phyloP scores from a whole-genome alignment of 768 basidiomycete genomes.

The Lentinula detonsa region DNA sequence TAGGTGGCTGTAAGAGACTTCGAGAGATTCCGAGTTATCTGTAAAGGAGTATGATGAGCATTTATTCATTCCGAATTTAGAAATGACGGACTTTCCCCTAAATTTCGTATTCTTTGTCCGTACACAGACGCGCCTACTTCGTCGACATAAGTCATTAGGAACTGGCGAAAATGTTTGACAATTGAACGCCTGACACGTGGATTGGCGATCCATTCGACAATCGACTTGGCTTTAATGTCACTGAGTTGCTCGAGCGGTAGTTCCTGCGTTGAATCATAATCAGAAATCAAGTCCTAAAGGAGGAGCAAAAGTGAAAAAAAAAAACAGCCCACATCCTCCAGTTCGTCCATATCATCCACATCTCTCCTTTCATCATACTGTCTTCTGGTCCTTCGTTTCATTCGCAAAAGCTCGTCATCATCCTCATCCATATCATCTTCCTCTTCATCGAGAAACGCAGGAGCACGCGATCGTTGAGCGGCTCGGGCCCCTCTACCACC shows the following conservation, averaged over 20 bases:
- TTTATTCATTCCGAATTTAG: slow-evolving; percentile 15
- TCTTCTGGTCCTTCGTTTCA: slow-evolving; percentile 78
- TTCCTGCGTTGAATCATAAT: slow-evolving; percentile 48
- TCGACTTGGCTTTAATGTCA: slow-evolving; percentile 96
- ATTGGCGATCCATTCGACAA: slow-evolving; percentile 95
- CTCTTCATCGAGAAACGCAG: slow-evolving; percentile 82
- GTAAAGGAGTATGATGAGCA: slow-evolving; percentile 10
- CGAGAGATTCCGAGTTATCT: slow-evolving; percentile 97
- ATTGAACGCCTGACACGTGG: slow-evolving; percentile 89
- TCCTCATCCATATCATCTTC: slow-evolving; percentile 78
- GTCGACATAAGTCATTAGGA: slow-evolving; percentile 94
- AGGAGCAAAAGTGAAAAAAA: not conserved
- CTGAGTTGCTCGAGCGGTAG: slow-evolving; percentile 92
- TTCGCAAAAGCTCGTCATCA: slow-evolving; percentile 54
- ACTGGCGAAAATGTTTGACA: slow-evolving; percentile 87
- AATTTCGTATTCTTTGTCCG: slow-evolving; percentile 84
- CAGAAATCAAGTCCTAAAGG: not conserved
- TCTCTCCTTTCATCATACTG: slow-evolving; percentile 93
- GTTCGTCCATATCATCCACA: slow-evolving; percentile 84
- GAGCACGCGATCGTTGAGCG: slow-evolving; percentile 73
- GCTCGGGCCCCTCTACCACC: slow-evolving; percentile 70
- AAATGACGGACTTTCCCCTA: slow-evolving; percentile 75
- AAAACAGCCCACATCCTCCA: slow-evolving; percentile 64
- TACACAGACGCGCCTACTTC: slow-evolving; percentile 90
- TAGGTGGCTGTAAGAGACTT: slow-evolving; percentile 96